These are phyloP conservation scores for Solidago caesia DNA, from an alignment of 129 eudicot species.

Conservation along the genomic window DNA sequence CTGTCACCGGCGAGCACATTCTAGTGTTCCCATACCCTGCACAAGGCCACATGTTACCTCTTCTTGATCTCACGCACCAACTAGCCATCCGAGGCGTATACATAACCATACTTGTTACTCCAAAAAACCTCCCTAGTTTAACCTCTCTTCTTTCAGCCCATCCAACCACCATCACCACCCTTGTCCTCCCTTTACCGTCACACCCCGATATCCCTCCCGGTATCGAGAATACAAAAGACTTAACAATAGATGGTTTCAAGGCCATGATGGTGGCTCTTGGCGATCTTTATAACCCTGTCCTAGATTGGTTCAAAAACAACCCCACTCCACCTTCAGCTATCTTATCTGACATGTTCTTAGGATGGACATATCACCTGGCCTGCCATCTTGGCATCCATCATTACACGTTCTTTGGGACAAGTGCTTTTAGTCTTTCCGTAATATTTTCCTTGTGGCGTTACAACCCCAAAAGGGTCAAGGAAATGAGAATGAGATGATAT, in stretches of 20 bases:
- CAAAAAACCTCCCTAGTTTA: conserved; percentile 51
- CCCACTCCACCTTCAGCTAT: conserved; percentile 62
- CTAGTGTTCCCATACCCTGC: conserved; percentile 81
- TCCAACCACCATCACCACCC: no score
- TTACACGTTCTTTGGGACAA: conserved; percentile 52
- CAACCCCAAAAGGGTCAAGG: no score
- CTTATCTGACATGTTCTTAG: conserved; percentile 60
- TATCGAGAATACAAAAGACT: conserved; percentile 60
- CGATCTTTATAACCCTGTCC: conserved; percentile 38
- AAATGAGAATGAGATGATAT: no score
- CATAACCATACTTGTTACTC: conserved; percentile 58
- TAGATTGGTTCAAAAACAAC: conserved; percentile 52
- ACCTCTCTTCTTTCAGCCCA: conserved; percentile 28
- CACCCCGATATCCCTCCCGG: conserved; percentile 47
- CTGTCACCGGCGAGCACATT: conserved; percentile 41
- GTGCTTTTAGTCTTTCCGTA: conserved; percentile 36
- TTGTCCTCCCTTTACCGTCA: no score
- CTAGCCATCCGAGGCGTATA: conserved; percentile 44
- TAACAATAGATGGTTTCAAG: conserved; percentile 40
- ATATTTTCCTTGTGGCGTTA: no score
- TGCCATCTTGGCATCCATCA: conserved; percentile 40
- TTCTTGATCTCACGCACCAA: conserved; percentile 63
- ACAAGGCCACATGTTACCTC: conserved; percentile 73
- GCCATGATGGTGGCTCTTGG: conserved; percentile 44
- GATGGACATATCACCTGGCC: conserved; percentile 56